phyloP scores from a whole-genome alignment of 257 asterid genomes.

The Prunella vulgaris region DNA sequence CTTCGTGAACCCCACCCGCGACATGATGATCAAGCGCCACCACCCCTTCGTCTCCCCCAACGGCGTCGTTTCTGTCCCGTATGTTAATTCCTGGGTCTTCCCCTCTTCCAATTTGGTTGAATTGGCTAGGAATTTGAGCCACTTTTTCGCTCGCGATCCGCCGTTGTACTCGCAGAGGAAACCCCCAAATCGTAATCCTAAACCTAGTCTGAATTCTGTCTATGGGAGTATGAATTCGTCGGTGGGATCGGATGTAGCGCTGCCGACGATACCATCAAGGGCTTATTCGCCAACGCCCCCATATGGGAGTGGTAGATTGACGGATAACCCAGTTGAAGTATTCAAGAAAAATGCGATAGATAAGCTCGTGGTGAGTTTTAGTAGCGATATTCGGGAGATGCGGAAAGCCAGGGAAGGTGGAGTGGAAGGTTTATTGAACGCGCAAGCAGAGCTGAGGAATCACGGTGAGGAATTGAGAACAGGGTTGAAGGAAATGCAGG shows the following conservation, averaged over 20 bases:
- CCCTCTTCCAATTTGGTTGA: constrained; percentile 80
- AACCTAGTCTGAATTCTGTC: constrained; percentile 23
- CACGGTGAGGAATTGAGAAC: constrained; percentile 55
- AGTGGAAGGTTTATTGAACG: constrained; percentile 67
- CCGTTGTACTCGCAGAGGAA: constrained; percentile 74
- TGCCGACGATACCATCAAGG: constrained; percentile 75
- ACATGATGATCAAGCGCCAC: constrained; percentile 78
- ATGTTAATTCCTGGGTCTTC: constrained; percentile 70
- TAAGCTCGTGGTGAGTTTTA: constrained; percentile 53
- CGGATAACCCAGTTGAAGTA: constrained; percentile 68
- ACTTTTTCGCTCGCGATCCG: constrained; percentile 74
- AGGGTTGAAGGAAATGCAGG: constrained; percentile 81
- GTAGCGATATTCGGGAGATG: constrained; percentile 56
- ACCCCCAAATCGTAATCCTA: constrained; percentile 37
- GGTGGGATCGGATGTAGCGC: constrained; percentile 27
- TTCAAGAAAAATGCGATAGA: constrained; percentile 52
- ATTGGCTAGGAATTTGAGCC: constrained; percentile 56
- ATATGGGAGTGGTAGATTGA: constrained; percentile 46
- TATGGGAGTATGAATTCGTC: constrained; percentile 35
- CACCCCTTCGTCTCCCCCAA: constrained; percentile 82
- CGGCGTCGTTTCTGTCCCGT: constrained; percentile 77
- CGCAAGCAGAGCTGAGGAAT: constrained; percentile 57
- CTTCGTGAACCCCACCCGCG: constrained; percentile 80
- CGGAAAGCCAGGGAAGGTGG: constrained; percentile 64
- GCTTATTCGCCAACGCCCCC: constrained; percentile 63